Base-by-base conservation (phyloP, 2,329 filamentous ascomycete species). In the Fusarium redolens region DNA sequence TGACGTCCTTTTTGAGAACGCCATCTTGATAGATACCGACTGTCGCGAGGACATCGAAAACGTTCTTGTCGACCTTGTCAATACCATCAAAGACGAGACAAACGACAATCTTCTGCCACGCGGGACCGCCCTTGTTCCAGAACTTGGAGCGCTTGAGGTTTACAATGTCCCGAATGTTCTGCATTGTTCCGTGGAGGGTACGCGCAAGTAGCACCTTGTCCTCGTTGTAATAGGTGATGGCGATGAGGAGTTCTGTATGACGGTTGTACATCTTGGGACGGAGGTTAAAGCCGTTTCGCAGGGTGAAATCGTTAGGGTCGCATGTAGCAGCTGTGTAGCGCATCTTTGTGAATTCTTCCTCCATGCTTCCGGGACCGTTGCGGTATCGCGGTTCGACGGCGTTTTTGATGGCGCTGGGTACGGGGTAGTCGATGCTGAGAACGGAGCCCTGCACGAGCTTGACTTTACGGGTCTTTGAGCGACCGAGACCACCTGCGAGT, bases 211-310 rank as follows among this genome's bases (percentile, higher is more conserved):
- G 72, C n/a, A 76, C 74, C 59, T 76, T 76, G 62, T 76, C 74
- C 33, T 76, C 74, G 50, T 76, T 76, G 70, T 76, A 76, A 59
- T 76, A 76, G 50, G 74, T 76, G 45, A 76, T 77, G 22, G 74
- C 74, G 51, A 76, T 76, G 35, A 76, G 52, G 1, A 76, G 68
- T 59, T 76, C 74, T 14, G 74, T 76, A 62, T 76, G 74, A 28
- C 74, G 72, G 54, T 76, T 76, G 59, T 76, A 76, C 74, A 76
- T 76, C 40, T 73, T 68, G 22, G 74, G 70, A n/a, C 74, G 74
- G 17, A 76, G 59, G 62, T 76, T 75, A 55, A 77, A 76, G 25
- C 74, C 74, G 63, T 76, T 76, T 5, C 73, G 61, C 47, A 76
- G 61, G 10, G 74, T 76, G 35, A 76, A 76, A 14, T 76, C 74